phyloP scores from a whole-genome alignment of 148 eudicot genomes.

The Drosera capensis region DNA sequence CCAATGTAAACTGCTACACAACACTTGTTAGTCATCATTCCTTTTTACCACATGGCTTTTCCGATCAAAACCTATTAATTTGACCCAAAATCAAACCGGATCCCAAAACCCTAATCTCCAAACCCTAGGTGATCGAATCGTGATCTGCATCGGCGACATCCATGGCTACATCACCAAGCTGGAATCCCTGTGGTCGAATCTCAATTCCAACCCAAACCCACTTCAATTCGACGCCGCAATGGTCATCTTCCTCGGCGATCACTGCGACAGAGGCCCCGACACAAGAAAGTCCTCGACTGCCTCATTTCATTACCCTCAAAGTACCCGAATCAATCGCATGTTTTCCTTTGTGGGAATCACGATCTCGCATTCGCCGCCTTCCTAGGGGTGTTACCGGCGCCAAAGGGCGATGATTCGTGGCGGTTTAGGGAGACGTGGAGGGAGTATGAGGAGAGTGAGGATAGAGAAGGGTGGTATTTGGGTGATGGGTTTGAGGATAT shows the following conservation, averaged over 20 bases:
- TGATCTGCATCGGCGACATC: slow-evolving; percentile 70
- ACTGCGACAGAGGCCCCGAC: slow-evolving; percentile 85
- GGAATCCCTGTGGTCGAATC: slow-evolving; percentile 56
- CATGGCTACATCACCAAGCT: slow-evolving; percentile 68
- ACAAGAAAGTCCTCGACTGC: slow-evolving; percentile 58
- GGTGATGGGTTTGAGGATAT: slow-evolving; percentile 62
- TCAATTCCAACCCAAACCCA: slow-evolving; percentile 31
- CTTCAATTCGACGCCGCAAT: slow-evolving; percentile 37
- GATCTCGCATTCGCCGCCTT: slow-evolving; percentile 72
- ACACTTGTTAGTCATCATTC: too few species aligned
- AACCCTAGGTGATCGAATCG: slow-evolving; percentile 15
- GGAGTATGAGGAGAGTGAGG: slow-evolving; percentile 58
- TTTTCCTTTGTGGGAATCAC: slow-evolving; percentile 63
- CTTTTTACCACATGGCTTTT: too few species aligned
- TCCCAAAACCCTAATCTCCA: background rate
- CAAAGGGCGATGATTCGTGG: slow-evolving; percentile 35
- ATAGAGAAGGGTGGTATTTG: slow-evolving; percentile 78
- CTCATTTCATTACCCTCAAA: slow-evolving; percentile 36
- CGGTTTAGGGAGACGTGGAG: slow-evolving; percentile 44
- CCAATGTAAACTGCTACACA: too few species aligned
- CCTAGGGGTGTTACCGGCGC: slow-evolving; percentile 42
- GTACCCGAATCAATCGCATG: slow-evolving; percentile 65
- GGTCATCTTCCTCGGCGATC: slow-evolving; percentile 77
- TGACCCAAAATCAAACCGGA: background rate
- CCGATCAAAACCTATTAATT: background rate